Evolutionary conservation across 768 basidiomycete species (phyloP).

Genomic region (Termitomyces sp.): DNA sequence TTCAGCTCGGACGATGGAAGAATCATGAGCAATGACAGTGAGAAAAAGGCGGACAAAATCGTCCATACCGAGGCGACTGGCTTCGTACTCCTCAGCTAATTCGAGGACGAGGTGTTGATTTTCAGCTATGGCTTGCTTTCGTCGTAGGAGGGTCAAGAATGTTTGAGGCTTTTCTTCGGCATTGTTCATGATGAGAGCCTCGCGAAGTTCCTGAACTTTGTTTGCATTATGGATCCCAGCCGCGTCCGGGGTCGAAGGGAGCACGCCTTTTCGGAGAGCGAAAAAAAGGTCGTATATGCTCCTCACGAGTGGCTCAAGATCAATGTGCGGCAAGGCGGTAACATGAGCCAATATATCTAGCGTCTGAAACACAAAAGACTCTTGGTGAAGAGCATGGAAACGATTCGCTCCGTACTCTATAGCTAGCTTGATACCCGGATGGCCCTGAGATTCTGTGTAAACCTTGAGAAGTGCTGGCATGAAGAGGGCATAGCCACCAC

Average conservation of each 20-base stretch:
- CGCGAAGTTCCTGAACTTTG: slow-evolving; percentile 61
- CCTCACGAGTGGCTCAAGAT: slow-evolving; percentile 49
- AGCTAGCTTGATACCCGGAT: slow-evolving; percentile 56
- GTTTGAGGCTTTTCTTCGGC: slow-evolving; percentile 75
- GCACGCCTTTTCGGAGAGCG: slow-evolving; percentile 44
- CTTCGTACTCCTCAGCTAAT: slow-evolving; percentile 60
- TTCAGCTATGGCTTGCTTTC: slow-evolving; percentile 37
- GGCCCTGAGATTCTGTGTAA: slow-evolving; percentile 57
- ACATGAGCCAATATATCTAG: slow-evolving; percentile 60
- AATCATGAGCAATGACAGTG: slow-evolving; percentile 77
- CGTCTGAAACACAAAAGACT: slow-evolving; percentile 72
- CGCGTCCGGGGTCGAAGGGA: slow-evolving; percentile 44
- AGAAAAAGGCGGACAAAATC: slow-evolving; percentile 70
- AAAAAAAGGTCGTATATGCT: slow-evolving; percentile 58
- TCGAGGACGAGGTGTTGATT: slow-evolving; percentile 36
- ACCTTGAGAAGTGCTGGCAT: slow-evolving; percentile 71
- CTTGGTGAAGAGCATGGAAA: slow-evolving; percentile 71
- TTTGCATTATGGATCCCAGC: slow-evolving; percentile 68
- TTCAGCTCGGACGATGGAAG: slow-evolving; percentile 61
- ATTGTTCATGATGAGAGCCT: slow-evolving; percentile 63
- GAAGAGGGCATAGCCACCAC: slow-evolving; percentile 70
- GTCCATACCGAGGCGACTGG: slow-evolving; percentile 52
- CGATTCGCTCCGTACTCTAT: slow-evolving; percentile 71
- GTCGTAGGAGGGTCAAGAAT: slow-evolving; percentile 53
- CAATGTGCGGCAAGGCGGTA: slow-evolving; percentile 42